Evolutionary conservation across 768 basidiomycete species (phyloP).

Genomic region (Suillus decipiens): DNA sequence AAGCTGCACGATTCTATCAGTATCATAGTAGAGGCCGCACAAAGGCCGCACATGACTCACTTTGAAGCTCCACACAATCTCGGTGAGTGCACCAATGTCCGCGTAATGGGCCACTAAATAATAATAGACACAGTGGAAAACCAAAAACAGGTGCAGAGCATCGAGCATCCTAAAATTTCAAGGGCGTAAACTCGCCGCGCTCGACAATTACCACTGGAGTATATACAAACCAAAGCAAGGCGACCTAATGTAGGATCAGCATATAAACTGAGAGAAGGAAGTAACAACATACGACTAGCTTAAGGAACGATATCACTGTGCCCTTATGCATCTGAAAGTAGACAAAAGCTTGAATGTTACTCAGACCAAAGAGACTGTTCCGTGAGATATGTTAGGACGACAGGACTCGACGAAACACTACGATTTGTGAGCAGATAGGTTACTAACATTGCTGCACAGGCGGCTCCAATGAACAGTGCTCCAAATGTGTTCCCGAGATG

Average conservation of each 20-base stretch:
- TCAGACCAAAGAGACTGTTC: slow-evolving; percentile 3
- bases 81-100: neutral
- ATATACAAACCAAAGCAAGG: slow-evolving; percentile 1
- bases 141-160: neutral
- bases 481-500: neutral
- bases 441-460: neutral
- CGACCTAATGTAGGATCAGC: neutral
- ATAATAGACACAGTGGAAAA: slow-evolving; percentile 1
- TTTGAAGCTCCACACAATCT: slow-evolving; percentile 9
- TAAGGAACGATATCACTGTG: neutral
- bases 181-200: neutral
- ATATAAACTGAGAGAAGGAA: neutral
- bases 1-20: neutral
- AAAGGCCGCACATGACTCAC: neutral
- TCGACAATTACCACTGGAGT: neutral
- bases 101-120: slow-evolving; percentile 1
- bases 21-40: neutral
- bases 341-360: slow-evolving; percentile 4
- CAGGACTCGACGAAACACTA: neutral
- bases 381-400: neutral
- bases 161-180: neutral
- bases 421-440: no score
- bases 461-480: neutral
- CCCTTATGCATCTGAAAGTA: slow-evolving; percentile 1
- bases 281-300: neutral